Conservation (phyloP, 495 filamentous ascomycete species). For the Penicillium crystallinum region DNA sequence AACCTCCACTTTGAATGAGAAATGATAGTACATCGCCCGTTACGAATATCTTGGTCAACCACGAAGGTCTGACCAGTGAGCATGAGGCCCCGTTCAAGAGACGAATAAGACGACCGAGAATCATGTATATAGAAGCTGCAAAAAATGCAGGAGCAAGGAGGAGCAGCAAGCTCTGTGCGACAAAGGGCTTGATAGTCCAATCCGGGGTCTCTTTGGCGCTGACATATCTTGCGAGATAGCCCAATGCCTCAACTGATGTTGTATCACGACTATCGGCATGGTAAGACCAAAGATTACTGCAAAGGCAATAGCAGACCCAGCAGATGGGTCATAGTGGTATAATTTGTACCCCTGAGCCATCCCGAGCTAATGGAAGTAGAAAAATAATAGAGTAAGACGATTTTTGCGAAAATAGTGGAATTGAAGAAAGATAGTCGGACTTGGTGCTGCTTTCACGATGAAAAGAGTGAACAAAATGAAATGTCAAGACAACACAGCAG, state of each 20-base stretch:
- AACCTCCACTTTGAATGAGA: constrained; percentile 23
- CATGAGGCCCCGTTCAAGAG: constrained; percentile 34
- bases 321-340: constrained; percentile 37
- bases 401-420: too few relatives aligned
- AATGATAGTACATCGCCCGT: constrained; percentile 25
- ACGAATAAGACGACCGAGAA: constrained; percentile 45
- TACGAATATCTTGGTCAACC: constrained; percentile 30
- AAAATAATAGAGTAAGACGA: neutral
- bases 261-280: neutral
- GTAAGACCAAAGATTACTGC: constrained; percentile 45
- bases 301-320: constrained; percentile 46
- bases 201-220: constrained; percentile 19
- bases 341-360: constrained; percentile 12
- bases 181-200: constrained; percentile 20
- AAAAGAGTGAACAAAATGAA: neutral
- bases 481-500: too few relatives aligned
- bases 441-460: neutral
- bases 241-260: constrained; percentile 44
- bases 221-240: constrained; percentile 48
- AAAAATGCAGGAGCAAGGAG: constrained; percentile 33
- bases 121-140: constrained; percentile 53
- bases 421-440: neutral
- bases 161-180: constrained; percentile 30
- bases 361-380: neutral
- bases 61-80: constrained; percentile 11